Evolutionary conservation across 2,329 filamentous ascomycete species (phyloP), one percentile per base, ranked within the genome.

Genomic region (Phaeosphaeriaceae sp.): DNA sequence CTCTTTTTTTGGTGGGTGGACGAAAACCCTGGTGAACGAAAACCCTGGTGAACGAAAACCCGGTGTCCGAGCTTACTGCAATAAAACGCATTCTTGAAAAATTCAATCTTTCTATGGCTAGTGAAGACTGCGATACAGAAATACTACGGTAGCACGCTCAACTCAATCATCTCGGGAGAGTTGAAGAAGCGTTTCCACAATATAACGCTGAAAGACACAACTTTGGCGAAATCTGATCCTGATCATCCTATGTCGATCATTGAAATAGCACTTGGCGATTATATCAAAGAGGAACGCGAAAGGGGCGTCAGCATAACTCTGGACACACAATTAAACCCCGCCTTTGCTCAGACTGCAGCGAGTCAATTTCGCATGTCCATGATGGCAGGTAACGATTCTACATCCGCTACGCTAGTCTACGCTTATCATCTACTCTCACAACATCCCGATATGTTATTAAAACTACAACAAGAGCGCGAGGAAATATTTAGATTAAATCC

Each of bases 361-460:
- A 54, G 45, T 34, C 67, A 71, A 37, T 61, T 72, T 42, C 64
- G 63, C 6, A 46, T 64, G 0, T 71, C 72, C 48, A 44, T 72
- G 6, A 66, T 71, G 40, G 66, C 65, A 11, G 69, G 69, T 1
- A 63, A 71, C 32, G 68, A 71, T 34, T 60, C 68, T 3, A 66
- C 62, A 2, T 54, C 58, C 20, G 63, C 53, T 16, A 64, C 66
- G 7, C 54, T 72, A 6, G 58, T 50, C 20, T 73, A 68, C 34
- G 20, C 38, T 11, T 52, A 37, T 18, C 52, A 65, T 18, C 34
- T 66, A 15, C 56, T 74, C 1, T 54, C 57, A 3, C 32, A 43
- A 4, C 46, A 72, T 38, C 67, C 68, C 1, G 18, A 53, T 6
- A 56, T 39, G 11, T 40, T 70, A 4, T n/a, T 43, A 1, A 48